A percentile compares a stretch with the other conserved stretches of the same genome.
Evolutionary conservation across 2,329 filamentous ascomycete genomes (phyloP).

Genomic region (Colletotrichum sublineola): DNA sequence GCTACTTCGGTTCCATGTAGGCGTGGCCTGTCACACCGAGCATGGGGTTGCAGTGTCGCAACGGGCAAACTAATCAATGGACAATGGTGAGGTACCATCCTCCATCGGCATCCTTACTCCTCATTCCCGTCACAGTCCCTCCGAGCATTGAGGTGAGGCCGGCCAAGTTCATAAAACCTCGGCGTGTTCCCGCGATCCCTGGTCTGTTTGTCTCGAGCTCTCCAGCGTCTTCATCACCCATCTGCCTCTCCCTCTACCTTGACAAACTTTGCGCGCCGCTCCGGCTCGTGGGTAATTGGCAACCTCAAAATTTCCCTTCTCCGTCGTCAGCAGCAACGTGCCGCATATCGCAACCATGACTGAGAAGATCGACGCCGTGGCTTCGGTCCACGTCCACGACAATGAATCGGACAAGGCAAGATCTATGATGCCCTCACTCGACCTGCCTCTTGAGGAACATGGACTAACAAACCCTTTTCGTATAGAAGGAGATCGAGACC

Average conservation of each 20-base stretch:
- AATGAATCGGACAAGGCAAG: slow-evolving; percentile 41
- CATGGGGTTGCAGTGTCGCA: slow-evolving; percentile 29
- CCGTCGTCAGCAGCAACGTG: slow-evolving; percentile 15
- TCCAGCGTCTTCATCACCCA: slow-evolving; percentile 38
- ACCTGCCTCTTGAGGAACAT: neutral
- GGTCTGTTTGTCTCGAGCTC: slow-evolving; percentile 31
- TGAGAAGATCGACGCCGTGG: slow-evolving; percentile 41
- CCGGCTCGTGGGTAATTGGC: slow-evolving; percentile 35
- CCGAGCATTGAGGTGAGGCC: neutral
- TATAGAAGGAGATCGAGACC: slow-evolving; percentile 48
- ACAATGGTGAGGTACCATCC: slow-evolving; percentile 27
- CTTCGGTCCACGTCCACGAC: slow-evolving; percentile 38
- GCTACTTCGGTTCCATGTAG: slow-evolving; percentile 37
- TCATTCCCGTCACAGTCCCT: slow-evolving; percentile 18
- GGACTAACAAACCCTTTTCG: slow-evolving; percentile 5
- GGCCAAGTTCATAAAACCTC: slow-evolving; percentile 43
- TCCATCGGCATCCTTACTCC: slow-evolving; percentile 31
- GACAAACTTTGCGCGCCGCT: slow-evolving; percentile 16
- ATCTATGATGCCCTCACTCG: neutral
- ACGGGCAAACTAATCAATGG: slow-evolving; percentile 19
- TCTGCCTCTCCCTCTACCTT: slow-evolving; percentile 16
- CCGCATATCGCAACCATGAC: slow-evolving; percentile 25
- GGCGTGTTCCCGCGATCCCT: slow-evolving; percentile 37
- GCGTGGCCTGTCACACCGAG: slow-evolving; percentile 31
- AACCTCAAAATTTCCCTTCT: slow-evolving; percentile 5